Evolutionary conservation across 1,139 yeast species (phyloP).

Genomic region (Starmera stellimalicola): DNA sequence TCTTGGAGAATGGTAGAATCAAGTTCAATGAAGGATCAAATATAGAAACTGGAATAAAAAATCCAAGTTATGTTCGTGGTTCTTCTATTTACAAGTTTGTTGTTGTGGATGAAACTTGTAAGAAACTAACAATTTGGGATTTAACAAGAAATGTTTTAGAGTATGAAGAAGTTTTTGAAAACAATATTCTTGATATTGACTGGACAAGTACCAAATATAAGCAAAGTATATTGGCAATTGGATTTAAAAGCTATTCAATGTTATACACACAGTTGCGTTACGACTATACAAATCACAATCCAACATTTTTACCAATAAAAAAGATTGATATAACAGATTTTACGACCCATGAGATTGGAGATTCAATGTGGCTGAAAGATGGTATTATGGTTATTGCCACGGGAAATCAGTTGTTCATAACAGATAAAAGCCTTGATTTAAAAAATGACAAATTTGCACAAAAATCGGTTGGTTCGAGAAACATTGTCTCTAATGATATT

Average conservation of each 20-base stretch:
- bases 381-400: slow-evolving; percentile 78
- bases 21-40: slow-evolving; percentile 43
- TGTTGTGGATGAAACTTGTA: slow-evolving; percentile 45
- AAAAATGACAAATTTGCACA: slow-evolving; percentile 39
- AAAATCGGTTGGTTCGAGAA: slow-evolving; percentile 36
- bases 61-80: slow-evolving; percentile 52
- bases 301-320: slow-evolving; percentile 71
- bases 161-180: slow-evolving; percentile 35
- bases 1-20: slow-evolving; percentile 21
- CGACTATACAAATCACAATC: slow-evolving; percentile 75
- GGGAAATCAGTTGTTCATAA: slow-evolving; percentile 82
- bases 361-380: slow-evolving; percentile 74
- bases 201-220: slow-evolving; percentile 71
- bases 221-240: slow-evolving; percentile 74
- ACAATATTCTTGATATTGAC: slow-evolving; percentile 27
- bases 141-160: slow-evolving; percentile 58
- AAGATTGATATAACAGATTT: slow-evolving; percentile 59
- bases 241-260: slow-evolving; percentile 53
- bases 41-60: slow-evolving; percentile 45
- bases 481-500: slow-evolving; percentile 38
- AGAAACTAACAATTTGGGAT: slow-evolving; percentile 67
- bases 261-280: slow-evolving; percentile 76
- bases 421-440: slow-evolving; percentile 60
- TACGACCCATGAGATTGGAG: slow-evolving; percentile 79
- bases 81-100: slow-evolving; percentile 73